Conservation (phyloP, 495 filamentous ascomycete species). For the Acidiella bohemica region DNA sequence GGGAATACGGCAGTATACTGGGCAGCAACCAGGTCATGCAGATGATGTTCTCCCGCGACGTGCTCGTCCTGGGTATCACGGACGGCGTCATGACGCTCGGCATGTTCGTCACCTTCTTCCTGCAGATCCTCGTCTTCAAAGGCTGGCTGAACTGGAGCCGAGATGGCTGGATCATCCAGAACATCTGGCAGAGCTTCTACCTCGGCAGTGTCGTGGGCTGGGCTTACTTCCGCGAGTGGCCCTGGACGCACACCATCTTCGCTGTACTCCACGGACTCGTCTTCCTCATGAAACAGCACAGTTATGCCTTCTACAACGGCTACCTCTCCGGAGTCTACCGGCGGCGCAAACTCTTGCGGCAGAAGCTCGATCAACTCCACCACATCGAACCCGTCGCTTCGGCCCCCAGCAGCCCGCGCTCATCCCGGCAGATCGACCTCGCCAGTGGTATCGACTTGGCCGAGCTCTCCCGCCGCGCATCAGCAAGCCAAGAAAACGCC, state of each 20-base stretch:
- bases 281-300: constrained; percentile 71
- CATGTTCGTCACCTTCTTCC: constrained; percentile 42
- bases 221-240: constrained; percentile 54
- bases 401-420: constrained; percentile 22
- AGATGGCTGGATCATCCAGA: constrained; percentile 55
- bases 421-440: constrained; percentile 7
- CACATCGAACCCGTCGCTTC: constrained; percentile 23
- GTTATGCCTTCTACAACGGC: constrained; percentile 63
- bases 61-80: constrained; percentile 49
- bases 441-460: constrained; percentile 28
- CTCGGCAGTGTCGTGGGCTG: constrained; percentile 44
- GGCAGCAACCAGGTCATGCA: constrained; percentile 54
- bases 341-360: constrained; percentile 32
- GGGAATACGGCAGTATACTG: constrained; percentile 44
- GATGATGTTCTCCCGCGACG: constrained; percentile 52
- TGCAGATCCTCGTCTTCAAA: constrained; percentile 44
- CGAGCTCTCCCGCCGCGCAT: constrained; percentile 1
- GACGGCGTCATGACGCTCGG: constrained; percentile 51
- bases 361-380: constrained; percentile 34
- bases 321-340: constrained; percentile 49
- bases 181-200: constrained; percentile 52
- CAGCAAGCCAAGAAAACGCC: too few relatives aligned
- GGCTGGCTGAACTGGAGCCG: constrained; percentile 48
- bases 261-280: constrained; percentile 57
- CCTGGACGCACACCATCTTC: constrained; percentile 62